These are phyloP conservation scores for Beauveria bassiana DNA, from an alignment of 2,329 filamentous ascomycete genomes.

Conservation along the genomic window DNA sequence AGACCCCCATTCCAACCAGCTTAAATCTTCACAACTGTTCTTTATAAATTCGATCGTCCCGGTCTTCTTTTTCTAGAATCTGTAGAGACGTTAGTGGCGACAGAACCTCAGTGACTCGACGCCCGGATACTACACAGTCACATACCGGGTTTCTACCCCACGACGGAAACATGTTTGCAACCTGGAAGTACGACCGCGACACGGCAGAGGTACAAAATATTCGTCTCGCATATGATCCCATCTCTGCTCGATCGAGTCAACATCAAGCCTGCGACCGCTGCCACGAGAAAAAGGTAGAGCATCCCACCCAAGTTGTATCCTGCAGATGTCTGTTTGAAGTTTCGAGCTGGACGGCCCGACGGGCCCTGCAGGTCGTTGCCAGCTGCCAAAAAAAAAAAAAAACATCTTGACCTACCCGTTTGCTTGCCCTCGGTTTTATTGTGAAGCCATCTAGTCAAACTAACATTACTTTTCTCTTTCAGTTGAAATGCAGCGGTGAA, in stretches of 20 bases:
- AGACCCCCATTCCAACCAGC: background rate
- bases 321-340: background rate
- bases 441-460: background rate
- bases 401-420: background rate
- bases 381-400: background rate
- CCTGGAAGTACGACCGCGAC: slow-evolving; percentile 32
- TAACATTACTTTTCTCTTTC: background rate
- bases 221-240: slow-evolving; percentile 28
- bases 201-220: slow-evolving; percentile 30
- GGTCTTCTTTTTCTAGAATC: background rate
- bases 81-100: background rate
- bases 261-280: slow-evolving; percentile 32
- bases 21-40: background rate
- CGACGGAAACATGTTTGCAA: slow-evolving; percentile 25
- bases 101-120: background rate
- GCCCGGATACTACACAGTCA: background rate
- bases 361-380: background rate
- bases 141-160: background rate
- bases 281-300: slow-evolving; percentile 30
- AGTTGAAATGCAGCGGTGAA: slow-evolving; percentile 32
- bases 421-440: background rate
- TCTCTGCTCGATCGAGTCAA: slow-evolving; percentile 29
- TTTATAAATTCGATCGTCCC: background rate
- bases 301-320: background rate
- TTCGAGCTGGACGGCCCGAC: background rate